phyloP scores from a whole-genome alignment of 2,329 filamentous ascomycete species.

The Rugonectria rugulosa region DNA sequence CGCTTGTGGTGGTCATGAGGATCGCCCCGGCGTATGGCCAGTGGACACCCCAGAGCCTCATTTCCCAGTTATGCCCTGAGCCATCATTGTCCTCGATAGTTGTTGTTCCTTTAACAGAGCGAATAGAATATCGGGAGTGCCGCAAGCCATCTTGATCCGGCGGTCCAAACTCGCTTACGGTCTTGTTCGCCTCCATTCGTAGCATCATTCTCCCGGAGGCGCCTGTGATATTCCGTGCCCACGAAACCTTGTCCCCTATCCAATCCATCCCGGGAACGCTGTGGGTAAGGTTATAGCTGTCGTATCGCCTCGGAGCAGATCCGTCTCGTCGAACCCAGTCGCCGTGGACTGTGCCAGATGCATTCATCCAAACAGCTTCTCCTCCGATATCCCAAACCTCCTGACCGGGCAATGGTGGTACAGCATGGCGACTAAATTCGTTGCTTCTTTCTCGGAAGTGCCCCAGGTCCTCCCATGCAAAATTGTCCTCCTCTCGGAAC shows the following conservation, averaged over 20 bases:
- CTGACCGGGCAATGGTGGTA: constrained; percentile 51
- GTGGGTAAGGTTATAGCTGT: constrained; percentile 68
- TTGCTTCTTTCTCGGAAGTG: constrained; percentile 71
- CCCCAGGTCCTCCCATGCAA: constrained; percentile 78
- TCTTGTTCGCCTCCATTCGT: constrained; percentile 65
- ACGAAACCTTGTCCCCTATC: constrained; percentile 64
- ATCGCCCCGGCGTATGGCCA: constrained; percentile 82
- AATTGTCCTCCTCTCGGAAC: constrained; percentile 75
- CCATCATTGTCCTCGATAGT: constrained; percentile 75
- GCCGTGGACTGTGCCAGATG: constrained; percentile 79
- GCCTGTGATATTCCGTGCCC: constrained; percentile 84
- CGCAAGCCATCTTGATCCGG: constrained; percentile 43
- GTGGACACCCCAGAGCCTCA: constrained; percentile 84
- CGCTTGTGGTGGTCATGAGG: constrained; percentile 86
- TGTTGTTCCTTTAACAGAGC: constrained; percentile 74
- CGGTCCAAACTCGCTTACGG: constrained; percentile 54
- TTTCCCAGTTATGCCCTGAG: constrained; percentile 76
- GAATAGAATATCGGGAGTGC: constrained; percentile 61
- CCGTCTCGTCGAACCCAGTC: constrained; percentile 71
- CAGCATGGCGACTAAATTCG: constrained; percentile 64
- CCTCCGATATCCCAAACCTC: constrained; percentile 50
- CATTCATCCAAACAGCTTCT: constrained; percentile 74
- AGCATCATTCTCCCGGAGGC: constrained; percentile 72
- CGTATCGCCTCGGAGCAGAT: constrained; percentile 54
- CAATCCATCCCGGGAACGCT: constrained; percentile 73